Evolutionary conservation across 2,329 filamentous ascomycete genomes (phyloP).

Genomic region (Stagonosporopsis tanaceti): DNA sequence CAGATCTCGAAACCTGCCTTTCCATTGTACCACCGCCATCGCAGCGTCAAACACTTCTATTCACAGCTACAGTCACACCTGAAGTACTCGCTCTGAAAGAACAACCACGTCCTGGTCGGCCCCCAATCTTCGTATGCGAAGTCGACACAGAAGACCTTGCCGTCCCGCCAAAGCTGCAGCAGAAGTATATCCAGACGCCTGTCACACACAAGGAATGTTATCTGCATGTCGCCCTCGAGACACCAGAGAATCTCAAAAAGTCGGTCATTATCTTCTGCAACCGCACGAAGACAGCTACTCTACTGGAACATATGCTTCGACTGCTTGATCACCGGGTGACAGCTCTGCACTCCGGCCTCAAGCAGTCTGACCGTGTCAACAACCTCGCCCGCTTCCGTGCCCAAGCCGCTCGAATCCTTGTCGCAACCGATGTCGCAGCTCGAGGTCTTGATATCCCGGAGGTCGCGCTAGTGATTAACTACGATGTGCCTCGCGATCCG

Average conservation of each 20-base stretch:
- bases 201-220: conserved; percentile 95
- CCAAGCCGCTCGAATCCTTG: conserved; percentile 83
- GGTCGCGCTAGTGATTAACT: conserved; percentile 90
- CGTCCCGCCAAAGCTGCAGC: conserved; percentile 80
- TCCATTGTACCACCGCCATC: conserved; percentile 78
- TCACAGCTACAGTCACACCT: conserved; percentile 93
- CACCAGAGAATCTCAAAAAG: conserved; percentile 73
- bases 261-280: conserved; percentile 95
- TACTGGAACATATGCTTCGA: conserved; percentile 86
- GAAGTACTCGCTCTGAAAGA: conserved; percentile 89
- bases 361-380: conserved; percentile 82
- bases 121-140: conserved; percentile 88
- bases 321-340: conserved; percentile 90
- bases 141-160: conserved; percentile 76
- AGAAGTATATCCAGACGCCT: conserved; percentile 87
- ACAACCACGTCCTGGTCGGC: conserved; percentile 75
- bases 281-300: conserved; percentile 84
- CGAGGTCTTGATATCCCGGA: conserved; percentile 95
- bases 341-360: conserved; percentile 85
- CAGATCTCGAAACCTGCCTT: conserved; percentile 89
- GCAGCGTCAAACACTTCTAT: conserved; percentile 89
- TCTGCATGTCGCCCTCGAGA: conserved; percentile 86
- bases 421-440: conserved; percentile 94
- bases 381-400: conserved; percentile 94
- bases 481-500: conserved; percentile 92